phyloP scores from a whole-genome alignment of 306 rosid species.

The Vigna radiata region DNA sequence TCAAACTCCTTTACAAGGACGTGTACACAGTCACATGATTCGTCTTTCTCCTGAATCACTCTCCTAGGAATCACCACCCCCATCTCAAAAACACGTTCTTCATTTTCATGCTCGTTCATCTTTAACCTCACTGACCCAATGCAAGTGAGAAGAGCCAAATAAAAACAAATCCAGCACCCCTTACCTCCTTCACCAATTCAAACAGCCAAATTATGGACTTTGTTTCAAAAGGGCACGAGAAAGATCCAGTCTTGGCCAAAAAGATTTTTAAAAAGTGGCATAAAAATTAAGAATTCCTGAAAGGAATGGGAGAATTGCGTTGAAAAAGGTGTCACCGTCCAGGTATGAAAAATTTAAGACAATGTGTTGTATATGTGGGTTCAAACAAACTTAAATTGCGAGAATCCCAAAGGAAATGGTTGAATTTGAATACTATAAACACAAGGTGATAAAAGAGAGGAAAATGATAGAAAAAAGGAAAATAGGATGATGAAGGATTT shows the following conservation, averaged over 20 bases:
- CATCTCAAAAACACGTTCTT: conserved; percentile 70
- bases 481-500: conserved; percentile 14
- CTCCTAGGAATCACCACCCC: conserved; percentile 85
- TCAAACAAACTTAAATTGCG: conserved; percentile 19
- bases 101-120: conserved; percentile 60
- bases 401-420: conserved; percentile 22
- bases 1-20: conserved; percentile 66
- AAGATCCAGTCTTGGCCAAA: conserved; percentile 36
- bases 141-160: conserved; percentile 29
- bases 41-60: conserved; percentile 51
- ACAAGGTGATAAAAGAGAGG: neutral
- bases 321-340: conserved; percentile 18
- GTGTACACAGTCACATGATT: conserved; percentile 54
- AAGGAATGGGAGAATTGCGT: neutral
- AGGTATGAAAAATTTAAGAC: neutral
- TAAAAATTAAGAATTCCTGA: conserved; percentile 15
- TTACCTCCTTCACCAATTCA: neutral
- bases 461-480: conserved; percentile 3
- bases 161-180: neutral
- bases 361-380: conserved; percentile 7
- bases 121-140: conserved; percentile 41
- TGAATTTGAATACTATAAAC: neutral
- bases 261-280: conserved; percentile 28
- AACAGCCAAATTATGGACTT: conserved; percentile 16
- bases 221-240: neutral